Conservation (phyloP, 345 rosid species). For the Citrus sinensis region DNA sequence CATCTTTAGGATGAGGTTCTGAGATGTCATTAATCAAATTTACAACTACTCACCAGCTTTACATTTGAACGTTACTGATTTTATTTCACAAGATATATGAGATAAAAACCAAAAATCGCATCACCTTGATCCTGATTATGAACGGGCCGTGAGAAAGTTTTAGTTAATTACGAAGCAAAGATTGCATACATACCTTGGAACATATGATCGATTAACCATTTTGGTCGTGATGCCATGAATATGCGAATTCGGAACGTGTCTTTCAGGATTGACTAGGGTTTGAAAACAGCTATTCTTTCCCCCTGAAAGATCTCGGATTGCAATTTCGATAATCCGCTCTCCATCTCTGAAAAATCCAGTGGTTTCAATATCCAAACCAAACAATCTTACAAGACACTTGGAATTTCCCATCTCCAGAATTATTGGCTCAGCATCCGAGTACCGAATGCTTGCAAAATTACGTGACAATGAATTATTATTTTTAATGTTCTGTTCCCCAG, state of each 20-base stretch:
- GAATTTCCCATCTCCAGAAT: constrained; percentile 2
- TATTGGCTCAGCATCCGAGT: constrained; percentile 6
- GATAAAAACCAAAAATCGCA: no score
- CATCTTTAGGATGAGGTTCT: no score
- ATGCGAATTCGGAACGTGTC: constrained; percentile 18
- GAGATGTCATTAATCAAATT: no score
- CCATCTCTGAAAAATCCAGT: constrained; percentile 6
- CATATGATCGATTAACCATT: constrained; percentile 13
- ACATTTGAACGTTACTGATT: no score
- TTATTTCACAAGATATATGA: no score
- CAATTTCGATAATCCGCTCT: constrained; percentile 19
- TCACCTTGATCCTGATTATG: no score
- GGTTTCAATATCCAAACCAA: constrained; percentile 22
- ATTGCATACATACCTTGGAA: constrained; percentile 5
- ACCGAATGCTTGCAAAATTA: constrained; percentile 9
- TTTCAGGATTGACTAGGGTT: constrained; percentile 22
- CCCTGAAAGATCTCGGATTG: constrained; percentile 17
- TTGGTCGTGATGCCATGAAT: constrained; percentile 19
- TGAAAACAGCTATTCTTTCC: constrained; percentile 20
- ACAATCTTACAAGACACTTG: neutral
- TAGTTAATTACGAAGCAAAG: no score
- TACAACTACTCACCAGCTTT: no score
- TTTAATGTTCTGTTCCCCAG: neutral
- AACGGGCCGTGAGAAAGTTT: no score
- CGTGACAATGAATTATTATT: neutral